Conservation (phyloP, 805 yeast genomes). For the Hanseniaspora osmophila region DNA sequence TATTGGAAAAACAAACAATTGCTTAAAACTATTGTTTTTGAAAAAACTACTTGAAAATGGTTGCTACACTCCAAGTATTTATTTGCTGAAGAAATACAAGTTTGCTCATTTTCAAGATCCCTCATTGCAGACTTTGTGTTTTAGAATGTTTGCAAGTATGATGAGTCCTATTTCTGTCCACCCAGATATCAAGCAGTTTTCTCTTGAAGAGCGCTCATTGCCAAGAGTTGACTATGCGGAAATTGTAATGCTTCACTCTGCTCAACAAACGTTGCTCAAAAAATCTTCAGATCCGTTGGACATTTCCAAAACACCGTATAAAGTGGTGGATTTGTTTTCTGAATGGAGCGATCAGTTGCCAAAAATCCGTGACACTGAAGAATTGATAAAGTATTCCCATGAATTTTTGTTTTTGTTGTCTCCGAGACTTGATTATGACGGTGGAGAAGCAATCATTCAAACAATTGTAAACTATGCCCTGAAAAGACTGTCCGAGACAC, state of each 20-base stretch:
- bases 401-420: slow-evolving; percentile 42
- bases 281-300: slow-evolving; percentile 7
- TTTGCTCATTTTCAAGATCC: slow-evolving; percentile 40
- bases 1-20: slow-evolving; percentile 11
- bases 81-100: slow-evolving; percentile 47
- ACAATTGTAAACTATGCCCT: slow-evolving; percentile 50
- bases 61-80: slow-evolving; percentile 45
- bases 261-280: not conserved
- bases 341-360: slow-evolving; percentile 36
- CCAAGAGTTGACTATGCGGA: not conserved
- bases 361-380: slow-evolving; percentile 24
- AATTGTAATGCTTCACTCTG: not conserved
- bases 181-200: not conserved
- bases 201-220: slow-evolving; percentile 2
- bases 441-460: slow-evolving; percentile 33
- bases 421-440: slow-evolving; percentile 30
- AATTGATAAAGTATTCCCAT: slow-evolving; percentile 33
- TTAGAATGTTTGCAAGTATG: slow-evolving; percentile 33
- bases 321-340: slow-evolving; percentile 28
- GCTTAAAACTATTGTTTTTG: slow-evolving; percentile 33
- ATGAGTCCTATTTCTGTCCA: slow-evolving; percentile 34
- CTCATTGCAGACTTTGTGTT: slow-evolving; percentile 32
- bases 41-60: slow-evolving; percentile 45
- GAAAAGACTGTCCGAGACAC: slow-evolving; percentile 21
- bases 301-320: not conserved